Conservation (phyloP, 2,329 filamentous ascomycete genomes). For the Coniochaeta sp. region DNA sequence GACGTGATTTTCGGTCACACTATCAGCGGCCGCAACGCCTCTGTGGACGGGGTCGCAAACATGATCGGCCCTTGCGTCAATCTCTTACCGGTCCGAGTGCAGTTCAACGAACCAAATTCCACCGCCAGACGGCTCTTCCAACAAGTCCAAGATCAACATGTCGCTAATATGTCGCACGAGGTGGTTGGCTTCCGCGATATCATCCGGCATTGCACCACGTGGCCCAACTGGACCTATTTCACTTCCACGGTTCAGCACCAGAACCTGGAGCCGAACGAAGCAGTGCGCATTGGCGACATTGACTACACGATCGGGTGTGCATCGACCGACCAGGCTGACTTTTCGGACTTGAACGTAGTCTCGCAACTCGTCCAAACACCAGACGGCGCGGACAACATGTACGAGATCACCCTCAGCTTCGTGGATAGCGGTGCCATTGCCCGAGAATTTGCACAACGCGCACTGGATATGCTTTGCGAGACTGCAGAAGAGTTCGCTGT, state of each 20-base stretch:
- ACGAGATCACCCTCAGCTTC: constrained; percentile 15
- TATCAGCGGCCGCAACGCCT: constrained; percentile 30
- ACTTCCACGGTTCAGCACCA: constrained; percentile 15
- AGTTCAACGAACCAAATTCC: constrained; percentile 19
- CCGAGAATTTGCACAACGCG: constrained; percentile 11
- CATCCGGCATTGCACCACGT: constrained; percentile 16
- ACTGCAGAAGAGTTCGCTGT: constrained; percentile 11
- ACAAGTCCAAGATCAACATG: constrained; percentile 33
- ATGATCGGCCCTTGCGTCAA: constrained; percentile 34
- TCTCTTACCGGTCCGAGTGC: constrained; percentile 31
- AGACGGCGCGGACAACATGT: constrained; percentile 4
- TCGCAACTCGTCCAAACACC: constrained; percentile 7
- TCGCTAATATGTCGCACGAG: constrained; percentile 17
- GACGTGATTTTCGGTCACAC: constrained; percentile 35
- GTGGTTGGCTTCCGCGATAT: constrained; percentile 17
- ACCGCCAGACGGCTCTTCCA: constrained; percentile 29
- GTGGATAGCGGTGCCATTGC: constrained; percentile 11
- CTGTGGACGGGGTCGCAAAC: constrained; percentile 24
- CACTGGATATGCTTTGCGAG: constrained; percentile 12
- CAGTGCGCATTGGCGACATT: constrained; percentile 10
- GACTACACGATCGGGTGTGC: constrained; percentile 15
- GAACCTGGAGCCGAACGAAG: constrained; percentile 10
- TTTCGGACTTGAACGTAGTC: constrained; percentile 14
- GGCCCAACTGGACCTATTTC: constrained; percentile 16
- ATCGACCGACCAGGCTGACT: constrained; percentile 10